These are phyloP conservation scores for Metarhizium sp. DNA, from an alignment of 2,329 filamentous ascomycete genomes.

Conservation along the genomic window DNA sequence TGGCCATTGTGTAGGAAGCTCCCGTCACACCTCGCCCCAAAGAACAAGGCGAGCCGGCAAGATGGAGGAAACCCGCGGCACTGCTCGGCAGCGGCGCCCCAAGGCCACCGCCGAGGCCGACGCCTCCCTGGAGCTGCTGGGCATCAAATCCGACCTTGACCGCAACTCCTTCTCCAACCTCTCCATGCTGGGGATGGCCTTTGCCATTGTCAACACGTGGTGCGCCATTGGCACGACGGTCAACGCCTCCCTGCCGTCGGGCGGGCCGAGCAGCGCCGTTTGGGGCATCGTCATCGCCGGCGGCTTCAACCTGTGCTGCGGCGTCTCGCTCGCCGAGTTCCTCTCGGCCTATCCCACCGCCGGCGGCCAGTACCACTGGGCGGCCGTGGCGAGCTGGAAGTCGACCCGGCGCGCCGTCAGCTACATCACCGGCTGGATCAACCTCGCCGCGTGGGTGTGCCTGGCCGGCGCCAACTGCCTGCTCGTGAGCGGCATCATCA, in stretches of 20 bases:
- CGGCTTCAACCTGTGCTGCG: conserved; percentile 59
- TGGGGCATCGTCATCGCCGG: conserved; percentile 59
- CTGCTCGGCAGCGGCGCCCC: not conserved
- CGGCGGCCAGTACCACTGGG: conserved; percentile 64
- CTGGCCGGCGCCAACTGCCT: conserved; percentile 59
- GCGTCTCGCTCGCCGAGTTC: conserved; percentile 61
- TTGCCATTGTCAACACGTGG: conserved; percentile 39
- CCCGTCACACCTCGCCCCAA: no score
- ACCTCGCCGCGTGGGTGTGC: conserved; percentile 60
- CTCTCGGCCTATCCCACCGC: conserved; percentile 53
- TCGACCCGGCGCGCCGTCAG: conserved; percentile 52
- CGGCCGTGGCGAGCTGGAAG: conserved; percentile 52
- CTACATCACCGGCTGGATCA: conserved; percentile 66
- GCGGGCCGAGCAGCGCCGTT: conserved; percentile 61
- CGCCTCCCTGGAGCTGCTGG: conserved; percentile 30
- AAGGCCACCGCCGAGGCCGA: conserved; percentile 18
- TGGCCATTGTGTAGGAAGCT: no score
- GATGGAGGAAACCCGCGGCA: not conserved
- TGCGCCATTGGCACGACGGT: conserved; percentile 38
- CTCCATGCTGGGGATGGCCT: conserved; percentile 35
- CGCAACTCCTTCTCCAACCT: conserved; percentile 35
- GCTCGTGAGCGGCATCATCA: conserved; percentile 55
- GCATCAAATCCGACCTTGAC: conserved; percentile 37
- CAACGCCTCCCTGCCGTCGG: conserved; percentile 50
- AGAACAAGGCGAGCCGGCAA: not conserved